Conservation (phyloP, 2,329 filamentous ascomycete species). For the Neurospora sp. region DNA sequence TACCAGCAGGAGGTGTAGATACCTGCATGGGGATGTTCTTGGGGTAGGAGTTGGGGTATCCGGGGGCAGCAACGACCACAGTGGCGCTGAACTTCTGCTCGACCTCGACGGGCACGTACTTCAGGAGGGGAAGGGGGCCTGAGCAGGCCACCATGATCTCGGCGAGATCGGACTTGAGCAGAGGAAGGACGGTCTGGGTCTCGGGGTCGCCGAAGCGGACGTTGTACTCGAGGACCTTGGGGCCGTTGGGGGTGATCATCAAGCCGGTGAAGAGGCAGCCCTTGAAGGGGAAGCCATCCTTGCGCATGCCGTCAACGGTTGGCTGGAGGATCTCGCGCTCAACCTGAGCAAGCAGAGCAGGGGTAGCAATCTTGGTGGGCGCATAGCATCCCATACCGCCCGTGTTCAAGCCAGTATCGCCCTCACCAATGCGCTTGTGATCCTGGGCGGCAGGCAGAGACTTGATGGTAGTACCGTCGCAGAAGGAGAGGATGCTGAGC, state of each 20-base stretch:
- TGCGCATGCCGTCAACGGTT: constrained; percentile 79
- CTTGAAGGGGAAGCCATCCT: constrained; percentile 63
- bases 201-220: constrained; percentile 89
- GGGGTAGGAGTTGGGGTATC: constrained; percentile 77
- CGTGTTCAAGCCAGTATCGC: constrained; percentile 84
- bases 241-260: constrained; percentile 74
- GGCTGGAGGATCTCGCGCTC: constrained; percentile 78
- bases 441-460: constrained; percentile 88
- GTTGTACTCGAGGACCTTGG: constrained; percentile 85
- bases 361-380: constrained; percentile 70
- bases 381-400: constrained; percentile 98
- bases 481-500: constrained; percentile 82
- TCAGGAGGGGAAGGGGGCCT: constrained; percentile 52
- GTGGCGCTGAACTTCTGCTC: constrained; percentile 69
- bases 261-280: constrained; percentile 82
- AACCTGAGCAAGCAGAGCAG: constrained; percentile 65
- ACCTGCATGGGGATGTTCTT: constrained; percentile 61
- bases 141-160: constrained; percentile 82
- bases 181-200: constrained; percentile 73
- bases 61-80: constrained; percentile 85
- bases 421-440: constrained; percentile 90
- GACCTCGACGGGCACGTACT: constrained; percentile 57
- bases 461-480: constrained; percentile 75
- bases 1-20: constrained; percentile 34
- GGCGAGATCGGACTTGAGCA: constrained; percentile 79